Evolutionary conservation across 1,284 basidiomycete genomes (phyloP).

Genomic region (Athelia psychrophila): DNA sequence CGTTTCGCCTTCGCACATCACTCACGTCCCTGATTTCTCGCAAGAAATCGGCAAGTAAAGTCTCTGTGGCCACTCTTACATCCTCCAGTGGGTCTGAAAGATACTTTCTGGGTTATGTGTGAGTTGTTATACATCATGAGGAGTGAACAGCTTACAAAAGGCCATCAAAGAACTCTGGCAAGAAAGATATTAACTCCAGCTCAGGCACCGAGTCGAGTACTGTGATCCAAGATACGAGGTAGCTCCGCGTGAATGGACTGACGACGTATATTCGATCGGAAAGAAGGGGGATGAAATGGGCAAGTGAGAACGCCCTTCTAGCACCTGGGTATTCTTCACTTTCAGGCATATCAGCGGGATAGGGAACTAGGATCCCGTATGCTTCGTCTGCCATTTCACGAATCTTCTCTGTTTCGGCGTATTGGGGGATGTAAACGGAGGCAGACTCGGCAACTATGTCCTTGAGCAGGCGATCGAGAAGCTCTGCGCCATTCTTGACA

Average conservation of each 20-base stretch:
- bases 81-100: conserved; percentile 95
- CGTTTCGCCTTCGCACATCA: conserved; percentile 59
- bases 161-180: conserved; percentile 94
- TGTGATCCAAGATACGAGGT: conserved; percentile 95
- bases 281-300: conserved; percentile 92
- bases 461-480: conserved; percentile 96
- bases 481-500: conserved; percentile 98
- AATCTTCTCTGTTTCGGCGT: conserved; percentile 74
- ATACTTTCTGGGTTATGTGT: conserved; percentile 67
- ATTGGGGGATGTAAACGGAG: conserved; percentile 91
- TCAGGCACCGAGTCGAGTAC: conserved; percentile 97
- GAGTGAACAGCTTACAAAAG: conserved; percentile 69
- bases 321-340: conserved; percentile 41
- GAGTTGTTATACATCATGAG: background rate
- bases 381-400: conserved; percentile 43
- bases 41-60: conserved; percentile 89
- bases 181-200: conserved; percentile 89
- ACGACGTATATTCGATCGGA: conserved; percentile 93
- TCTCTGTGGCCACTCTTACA: conserved; percentile 90
- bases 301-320: conserved; percentile 88
- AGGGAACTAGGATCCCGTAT: conserved; percentile 56
- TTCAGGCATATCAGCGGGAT: conserved; percentile 52
- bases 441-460: conserved; percentile 98
- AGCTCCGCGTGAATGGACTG: conserved; percentile 95
- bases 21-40: conserved; percentile 91